phyloP scores from a whole-genome alignment of 306 rosid species.

The Cucumis melo region DNA sequence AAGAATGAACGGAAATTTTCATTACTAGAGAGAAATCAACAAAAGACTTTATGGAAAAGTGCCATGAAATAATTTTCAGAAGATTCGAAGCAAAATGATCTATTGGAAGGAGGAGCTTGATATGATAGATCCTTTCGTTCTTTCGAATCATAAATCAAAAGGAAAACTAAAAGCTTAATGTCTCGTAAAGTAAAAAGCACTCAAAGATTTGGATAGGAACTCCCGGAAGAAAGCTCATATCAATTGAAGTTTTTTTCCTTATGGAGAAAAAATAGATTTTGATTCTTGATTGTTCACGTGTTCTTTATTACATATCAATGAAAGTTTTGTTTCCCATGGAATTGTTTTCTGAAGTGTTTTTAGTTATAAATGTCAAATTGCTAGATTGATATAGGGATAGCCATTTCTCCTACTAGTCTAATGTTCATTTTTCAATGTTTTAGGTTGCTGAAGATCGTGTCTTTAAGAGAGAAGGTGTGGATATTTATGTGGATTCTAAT shows the following conservation, averaged over 20 bases:
- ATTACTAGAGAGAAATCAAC: not conserved
- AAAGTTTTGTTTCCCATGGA: not conserved
- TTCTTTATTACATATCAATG: not conserved
- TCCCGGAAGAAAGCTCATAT: not conserved
- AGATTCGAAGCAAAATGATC: not conserved
- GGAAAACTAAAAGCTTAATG: not conserved
- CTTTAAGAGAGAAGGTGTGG: constrained; percentile 77
- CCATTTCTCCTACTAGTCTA: constrained; percentile 10
- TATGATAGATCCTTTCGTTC: not conserved
- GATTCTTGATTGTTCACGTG: not conserved
- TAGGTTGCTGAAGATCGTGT: constrained; percentile 80
- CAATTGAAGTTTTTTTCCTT: too few relatives aligned
- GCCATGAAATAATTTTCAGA: not conserved
- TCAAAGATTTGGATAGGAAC: not conserved
- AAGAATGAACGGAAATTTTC: not conserved
- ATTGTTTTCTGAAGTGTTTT: not conserved
- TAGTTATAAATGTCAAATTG: not conserved
- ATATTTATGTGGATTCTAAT: constrained; percentile 74
- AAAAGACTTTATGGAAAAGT: not conserved
- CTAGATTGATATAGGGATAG: not conserved
- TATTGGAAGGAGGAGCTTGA: not conserved
- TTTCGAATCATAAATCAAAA: not conserved
- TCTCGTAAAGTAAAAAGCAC: not conserved
- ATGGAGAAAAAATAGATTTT: not conserved
- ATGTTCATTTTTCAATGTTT: constrained; percentile 16